Evolutionary conservation across 1,139 yeast species (phyloP), one percentile per base, ranked within the genome.

Genomic region (Scheffersomyces insectosa): DNA sequence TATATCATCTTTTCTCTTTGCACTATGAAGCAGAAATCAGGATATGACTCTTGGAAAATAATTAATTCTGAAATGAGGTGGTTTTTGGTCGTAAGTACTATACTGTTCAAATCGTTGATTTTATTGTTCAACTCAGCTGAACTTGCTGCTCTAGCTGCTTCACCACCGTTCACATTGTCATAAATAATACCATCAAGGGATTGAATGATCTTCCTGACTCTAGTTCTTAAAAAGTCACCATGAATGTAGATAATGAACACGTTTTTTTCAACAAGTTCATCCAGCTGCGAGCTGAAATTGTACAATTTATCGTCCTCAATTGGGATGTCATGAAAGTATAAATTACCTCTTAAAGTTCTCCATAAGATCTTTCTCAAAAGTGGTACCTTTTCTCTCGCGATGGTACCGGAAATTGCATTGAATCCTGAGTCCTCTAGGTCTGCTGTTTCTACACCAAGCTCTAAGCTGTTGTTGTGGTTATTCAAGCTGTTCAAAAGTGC

Each of bases 191-290:
- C 97, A 54, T 88, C 97, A 47, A 93, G 72, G 0, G 97, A 85
- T 54, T 84, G 91, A 28, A 93, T 83, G 46, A 93, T 86, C 55
- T 81, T 82, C 48, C 79, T 78, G 42, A 91, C 88, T 55, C 89
- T 80, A 43, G 73, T 65, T 42, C 84, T 73, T 47, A 91, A 76
- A 42, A 80, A 72, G 38, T 82, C 83, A 48, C 99, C 99, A 60
- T 93, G 99, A 30, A 95, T 85, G 62, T 88, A 90, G 12, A 90
- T 83, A 41, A 93, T 80, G 58, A 91, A 90, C 6, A 87, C 88
- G 55, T 81, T 85, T 62, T 88, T 88, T 42, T 70, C 74, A n/a
- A 80, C 72, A 28, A 66, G 62, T 40, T 74, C 76, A 43, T 78
- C 72, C 11, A 78, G 62, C 43, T 72, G 71, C 20, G 75, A 66